Base-by-base conservation (phyloP, 352 stramenopile genomes). In the Phytophthora kernoviae region DNA sequence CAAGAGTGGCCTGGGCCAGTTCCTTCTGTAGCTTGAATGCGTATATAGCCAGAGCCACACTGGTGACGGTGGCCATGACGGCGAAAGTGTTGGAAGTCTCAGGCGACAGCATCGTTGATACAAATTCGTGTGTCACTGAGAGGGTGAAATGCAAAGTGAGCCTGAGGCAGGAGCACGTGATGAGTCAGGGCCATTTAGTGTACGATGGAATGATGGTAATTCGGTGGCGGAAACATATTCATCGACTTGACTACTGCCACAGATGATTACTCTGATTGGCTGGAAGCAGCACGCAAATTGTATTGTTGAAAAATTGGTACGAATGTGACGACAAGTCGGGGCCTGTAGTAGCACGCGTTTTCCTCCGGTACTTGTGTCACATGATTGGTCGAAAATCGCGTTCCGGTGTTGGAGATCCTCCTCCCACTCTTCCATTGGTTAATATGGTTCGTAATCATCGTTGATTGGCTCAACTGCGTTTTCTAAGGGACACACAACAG, bases 21-120 rank as follows among this genome's bases (percentile, higher is more conserved):
- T 72, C 54, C 8, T 61, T 50, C 47, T 64, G 70, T 32, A 79
- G 68, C 53, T 74, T 77, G 21, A 81, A 21, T 33, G 57, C 62
- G 56, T 78, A 84, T 21, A 78, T 53, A 8, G 69, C 69, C 21
- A 76, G 53, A 32, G 59, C 62, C 3, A 81, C 58, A 27, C 60
- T 75, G n/a, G 72, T 50, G 20, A 55, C 72, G 32, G 59, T 62
- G 22, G 73, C 75, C 24, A 76, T 43, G 2, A 73, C 36, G 4
- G 72, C 58, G 8, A 73, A 22, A 18, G 62, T 61, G n/a, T 60
- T 57, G 14, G 66, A 70, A 17, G 53, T 54, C 27, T 65, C 54
- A 3, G 50, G 27, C 5, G 55, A 54, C 41, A 63, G 69, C 41
- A 66, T 75, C 26, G n/a, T 41, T 12, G 8, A n/a, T 20, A 14